Base-by-base conservation (phyloP, 2,329 filamentous ascomycete genomes). In the Neofusicoccum parvum region DNA sequence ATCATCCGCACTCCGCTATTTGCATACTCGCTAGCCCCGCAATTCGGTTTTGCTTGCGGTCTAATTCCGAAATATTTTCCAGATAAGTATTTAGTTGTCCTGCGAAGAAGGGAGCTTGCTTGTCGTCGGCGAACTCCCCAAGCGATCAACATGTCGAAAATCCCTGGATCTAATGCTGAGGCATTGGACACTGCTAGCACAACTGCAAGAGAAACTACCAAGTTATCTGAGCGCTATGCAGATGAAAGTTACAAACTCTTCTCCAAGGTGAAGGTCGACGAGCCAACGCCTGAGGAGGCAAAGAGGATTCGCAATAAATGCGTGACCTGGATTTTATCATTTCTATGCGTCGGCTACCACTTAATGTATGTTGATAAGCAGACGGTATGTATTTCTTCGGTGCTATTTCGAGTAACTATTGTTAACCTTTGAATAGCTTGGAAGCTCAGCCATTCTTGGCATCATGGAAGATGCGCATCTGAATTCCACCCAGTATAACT, bases 181-280 rank as follows among this genome's bases (percentile, higher is more conserved):
- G 10, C 43, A 11, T 5, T 46, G 23, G 49, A 59, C 36, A 17
- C n/a, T 37, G n/a, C 37, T 36, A 32, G 32, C 6, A 53, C 34
- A 2, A 5, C 48, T 5, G 41, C 54, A 15, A 27, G n/a, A 20
- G 62, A 27, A 27, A 60, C 36, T n/a, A 76, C 70, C 10, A 79
- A 76, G 62, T 69, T 80, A 1, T 72, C 77, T 0, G 76, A 76
- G 46, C 75, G 72, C 20, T 79, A 75, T 60, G 79, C 78, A 2
- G 78, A 80, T 56, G 79, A 80, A 67, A 80, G 79, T 62, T 80
- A 79, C 67, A 80, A 78, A 65, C 73, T 80, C 7, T 79, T 80
- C 50, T 75, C 73, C 2, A 74, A 76, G 45, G 71, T 79, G 39
- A 71, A 78, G 20, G 78, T 79, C 15, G 68, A 75, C 5, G 76